These are phyloP conservation scores for Borovskyia barvae DNA, from an alignment of 208 protist genomes.

Conservation along the genomic window DNA sequence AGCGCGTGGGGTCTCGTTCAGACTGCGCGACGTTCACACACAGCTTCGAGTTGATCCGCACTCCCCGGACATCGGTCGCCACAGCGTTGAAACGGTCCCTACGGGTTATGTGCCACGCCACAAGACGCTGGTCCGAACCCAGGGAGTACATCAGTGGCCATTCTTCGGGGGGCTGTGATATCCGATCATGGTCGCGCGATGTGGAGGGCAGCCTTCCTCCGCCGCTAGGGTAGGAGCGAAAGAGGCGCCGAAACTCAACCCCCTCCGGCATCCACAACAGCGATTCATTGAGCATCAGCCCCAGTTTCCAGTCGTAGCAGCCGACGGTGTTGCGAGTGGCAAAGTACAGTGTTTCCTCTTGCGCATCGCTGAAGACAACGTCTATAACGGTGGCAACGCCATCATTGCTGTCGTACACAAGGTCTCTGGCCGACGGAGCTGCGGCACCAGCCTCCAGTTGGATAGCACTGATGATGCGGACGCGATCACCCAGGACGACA, in stretches of 20 bases:
- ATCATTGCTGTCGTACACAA: constrained; percentile 70
- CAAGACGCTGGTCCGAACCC: constrained; percentile 67
- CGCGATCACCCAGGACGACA: constrained; percentile 63
- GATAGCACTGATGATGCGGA: constrained; percentile 47
- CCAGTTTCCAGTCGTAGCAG: constrained; percentile 78
- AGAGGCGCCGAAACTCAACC: constrained; percentile 77
- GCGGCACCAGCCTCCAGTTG: constrained; percentile 21
- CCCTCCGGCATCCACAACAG: constrained; percentile 60
- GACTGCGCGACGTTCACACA: constrained; percentile 69
- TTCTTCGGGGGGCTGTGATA: not conserved
- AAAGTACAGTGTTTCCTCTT: constrained; percentile 76
- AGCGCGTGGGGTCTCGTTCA: constrained; percentile 37
- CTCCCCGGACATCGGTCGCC: constrained; percentile 60
- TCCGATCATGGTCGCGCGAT: too few relatives aligned
- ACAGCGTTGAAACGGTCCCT: constrained; percentile 52
- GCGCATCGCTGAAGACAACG: constrained; percentile 76
- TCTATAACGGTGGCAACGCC: constrained; percentile 68
- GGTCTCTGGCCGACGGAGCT: constrained; percentile 38
- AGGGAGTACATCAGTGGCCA: constrained; percentile 81
- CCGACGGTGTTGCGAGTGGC: constrained; percentile 61
- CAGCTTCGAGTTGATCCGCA: constrained; percentile 59
- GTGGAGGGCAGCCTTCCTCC: too few relatives aligned
- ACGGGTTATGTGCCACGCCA: constrained; percentile 62
- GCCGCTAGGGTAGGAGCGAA: constrained; percentile 42
- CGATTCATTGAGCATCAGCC: constrained; percentile 72